Conservation (phyloP, 2,329 filamentous ascomycete genomes). For the Diaporthe citri region DNA sequence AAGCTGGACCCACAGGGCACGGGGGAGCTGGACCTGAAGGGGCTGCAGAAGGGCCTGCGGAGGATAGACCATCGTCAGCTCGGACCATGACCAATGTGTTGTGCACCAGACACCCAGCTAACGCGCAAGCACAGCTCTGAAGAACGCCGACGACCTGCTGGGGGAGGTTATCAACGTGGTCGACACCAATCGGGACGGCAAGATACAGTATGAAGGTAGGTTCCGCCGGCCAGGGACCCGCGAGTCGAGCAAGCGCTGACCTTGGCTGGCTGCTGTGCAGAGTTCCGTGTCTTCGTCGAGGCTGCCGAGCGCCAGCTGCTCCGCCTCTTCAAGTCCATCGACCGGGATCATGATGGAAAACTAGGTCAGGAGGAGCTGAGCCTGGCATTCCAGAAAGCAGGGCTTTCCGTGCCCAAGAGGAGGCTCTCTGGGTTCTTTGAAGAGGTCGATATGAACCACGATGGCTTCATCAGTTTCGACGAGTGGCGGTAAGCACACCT, state of each 20-base stretch:
- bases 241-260: conserved; percentile 29
- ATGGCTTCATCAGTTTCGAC: conserved; percentile 89
- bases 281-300: conserved; percentile 91
- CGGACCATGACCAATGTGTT: conserved; percentile 29
- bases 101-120: conserved; percentile 26
- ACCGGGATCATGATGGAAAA: conserved; percentile 85
- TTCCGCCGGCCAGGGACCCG: conserved; percentile 27
- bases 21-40: conserved; percentile 86
- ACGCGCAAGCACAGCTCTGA: conserved; percentile 67
- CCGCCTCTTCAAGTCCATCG: conserved; percentile 86
- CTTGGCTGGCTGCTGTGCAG: conserved; percentile 58
- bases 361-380: conserved; percentile 89
- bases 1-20: conserved; percentile 82
- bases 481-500: conserved; percentile 88
- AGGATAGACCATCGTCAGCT: conserved; percentile 90
- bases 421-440: conserved; percentile 88
- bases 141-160: conserved; percentile 91
- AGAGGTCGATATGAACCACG: conserved; percentile 89
- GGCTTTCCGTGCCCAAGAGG: conserved; percentile 81
- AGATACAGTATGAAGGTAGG: conserved; percentile 90
- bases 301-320: conserved; percentile 87
- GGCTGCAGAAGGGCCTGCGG: conserved; percentile 84
- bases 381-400: conserved; percentile 81
- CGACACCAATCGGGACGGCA: conserved; percentile 87
- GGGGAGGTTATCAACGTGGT: conserved; percentile 84